Conservation (phyloP, 2,329 filamentous ascomycete species). For the Allantophomopsis cytisporea region DNA sequence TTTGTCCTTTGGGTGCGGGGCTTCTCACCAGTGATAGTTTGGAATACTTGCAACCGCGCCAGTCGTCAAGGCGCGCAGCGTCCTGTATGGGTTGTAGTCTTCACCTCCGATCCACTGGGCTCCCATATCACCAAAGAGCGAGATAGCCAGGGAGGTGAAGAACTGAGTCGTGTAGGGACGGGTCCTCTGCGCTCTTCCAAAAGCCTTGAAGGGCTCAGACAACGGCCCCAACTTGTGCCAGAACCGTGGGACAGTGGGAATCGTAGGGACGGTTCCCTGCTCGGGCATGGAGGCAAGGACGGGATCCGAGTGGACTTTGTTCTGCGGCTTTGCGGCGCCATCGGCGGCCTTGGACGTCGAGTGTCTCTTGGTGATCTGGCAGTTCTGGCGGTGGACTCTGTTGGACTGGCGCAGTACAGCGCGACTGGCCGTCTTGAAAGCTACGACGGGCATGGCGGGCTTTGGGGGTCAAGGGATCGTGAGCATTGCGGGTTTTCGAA, state of each 20-base stretch:
- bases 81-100: constrained; percentile 56
- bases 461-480: no score
- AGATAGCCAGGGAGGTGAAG: constrained; percentile 62
- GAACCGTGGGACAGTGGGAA: constrained; percentile 15
- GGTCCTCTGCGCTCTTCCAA: constrained; percentile 56
- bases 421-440: not conserved
- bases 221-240: constrained; percentile 46
- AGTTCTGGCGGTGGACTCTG: not conserved
- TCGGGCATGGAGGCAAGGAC: constrained; percentile 23
- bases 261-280: constrained; percentile 23
- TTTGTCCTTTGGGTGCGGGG: no score
- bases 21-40: constrained; percentile 61
- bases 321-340: not conserved
- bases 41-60: constrained; percentile 64
- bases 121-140: constrained; percentile 62
- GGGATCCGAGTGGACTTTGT: constrained; percentile 1
- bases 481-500: no score
- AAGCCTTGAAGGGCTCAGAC: constrained; percentile 39
- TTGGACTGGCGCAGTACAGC: not conserved
- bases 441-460: not conserved
- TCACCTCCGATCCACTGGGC: constrained; percentile 55
- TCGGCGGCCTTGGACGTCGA: not conserved
- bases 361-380: not conserved
- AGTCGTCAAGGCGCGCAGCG: constrained; percentile 59
- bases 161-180: constrained; percentile 73